phyloP scores from a whole-genome alignment of 169 alveolate genomes.

The Plasmodium reichenowi region DNA sequence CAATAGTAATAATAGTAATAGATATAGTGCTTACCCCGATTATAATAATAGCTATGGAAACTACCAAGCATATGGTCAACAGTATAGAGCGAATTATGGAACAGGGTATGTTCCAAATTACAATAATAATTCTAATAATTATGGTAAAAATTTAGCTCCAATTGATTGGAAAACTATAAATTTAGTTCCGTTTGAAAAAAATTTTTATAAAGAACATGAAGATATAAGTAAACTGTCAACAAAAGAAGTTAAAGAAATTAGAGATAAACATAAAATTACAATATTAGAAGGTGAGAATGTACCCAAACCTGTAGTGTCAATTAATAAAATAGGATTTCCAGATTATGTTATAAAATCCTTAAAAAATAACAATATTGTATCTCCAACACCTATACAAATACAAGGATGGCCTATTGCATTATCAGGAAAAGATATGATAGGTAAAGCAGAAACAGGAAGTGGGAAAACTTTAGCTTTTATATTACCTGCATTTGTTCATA shows the following conservation, averaged over 20 bases:
- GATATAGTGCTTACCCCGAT: conserved; percentile 34
- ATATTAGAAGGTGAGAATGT: conserved; percentile 90
- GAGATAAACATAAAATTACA: conserved; percentile 90
- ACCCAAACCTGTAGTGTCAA: conserved; percentile 94
- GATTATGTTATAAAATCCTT: conserved; percentile 92
- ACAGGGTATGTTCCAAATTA: conserved; percentile 15
- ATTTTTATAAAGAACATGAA: conserved; percentile 94
- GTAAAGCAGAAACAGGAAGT: conserved; percentile 99
- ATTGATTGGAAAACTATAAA: conserved; percentile 90
- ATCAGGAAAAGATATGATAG: conserved; percentile 97
- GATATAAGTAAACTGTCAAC: conserved; percentile 86
- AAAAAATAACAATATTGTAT: conserved; percentile 88
- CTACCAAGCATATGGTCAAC: conserved; percentile 45
- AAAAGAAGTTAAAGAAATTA: conserved; percentile 90
- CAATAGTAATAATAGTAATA: not conserved
- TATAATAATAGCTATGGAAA: conserved; percentile 18
- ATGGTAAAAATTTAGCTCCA: conserved; percentile 86
- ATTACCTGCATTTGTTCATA: conserved; percentile 97
- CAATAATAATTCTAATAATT: conserved; percentile 47
- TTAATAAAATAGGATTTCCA: conserved; percentile 95
- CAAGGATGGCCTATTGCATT: conserved; percentile 97
- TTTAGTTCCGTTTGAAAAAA: conserved; percentile 93
- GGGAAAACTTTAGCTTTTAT: conserved; percentile 98
- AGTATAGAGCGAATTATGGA: conserved; percentile 27
- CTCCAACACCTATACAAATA: conserved; percentile 97